Evolutionary conservation across 306 rosid species (phyloP).

Genomic region (Corylus avellana): DNA sequence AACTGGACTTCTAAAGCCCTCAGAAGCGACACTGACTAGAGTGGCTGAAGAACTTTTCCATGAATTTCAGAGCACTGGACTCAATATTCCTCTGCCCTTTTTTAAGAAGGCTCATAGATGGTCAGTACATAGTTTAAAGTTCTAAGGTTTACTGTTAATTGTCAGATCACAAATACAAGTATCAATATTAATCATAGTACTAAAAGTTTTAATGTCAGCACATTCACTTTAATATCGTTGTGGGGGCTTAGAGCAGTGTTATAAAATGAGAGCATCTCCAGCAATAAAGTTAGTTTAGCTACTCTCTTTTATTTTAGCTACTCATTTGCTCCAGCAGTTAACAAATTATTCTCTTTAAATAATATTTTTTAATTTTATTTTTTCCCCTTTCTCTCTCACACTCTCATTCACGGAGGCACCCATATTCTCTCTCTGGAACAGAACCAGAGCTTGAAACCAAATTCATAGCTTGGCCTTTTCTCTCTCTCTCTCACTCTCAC

Average conservation of each 20-base stretch:
- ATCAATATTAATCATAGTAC: conserved; percentile 10
- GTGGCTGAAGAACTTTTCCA: conserved; percentile 80
- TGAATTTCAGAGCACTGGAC: conserved; percentile 63
- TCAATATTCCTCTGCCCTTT: conserved; percentile 53
- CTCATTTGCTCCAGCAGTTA: too few relatives aligned
- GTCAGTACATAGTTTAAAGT: conserved; percentile 45
- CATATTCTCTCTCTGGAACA: too few relatives aligned
- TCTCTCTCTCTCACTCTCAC: too few relatives aligned
- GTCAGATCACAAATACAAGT: neutral
- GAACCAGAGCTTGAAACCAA: too few relatives aligned
- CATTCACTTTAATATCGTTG: neutral
- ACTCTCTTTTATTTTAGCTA: too few relatives aligned
- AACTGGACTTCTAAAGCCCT: conserved; percentile 77
- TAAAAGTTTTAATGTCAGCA: conserved; percentile 10
- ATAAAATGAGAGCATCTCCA: neutral
- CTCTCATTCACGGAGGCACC: too few relatives aligned
- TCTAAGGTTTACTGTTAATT: conserved; percentile 19
- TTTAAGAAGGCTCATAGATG: conserved; percentile 90
- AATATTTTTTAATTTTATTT: too few relatives aligned
- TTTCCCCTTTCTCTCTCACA: too few relatives aligned
- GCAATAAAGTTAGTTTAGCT: too few relatives aligned
- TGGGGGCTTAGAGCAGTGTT: neutral
- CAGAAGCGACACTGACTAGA: conserved; percentile 53
- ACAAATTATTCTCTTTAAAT: too few relatives aligned
- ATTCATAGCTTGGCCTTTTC: too few relatives aligned